Conservation (phyloP, 73 alveolate genomes). For the Paraurostyla sp. region DNA sequence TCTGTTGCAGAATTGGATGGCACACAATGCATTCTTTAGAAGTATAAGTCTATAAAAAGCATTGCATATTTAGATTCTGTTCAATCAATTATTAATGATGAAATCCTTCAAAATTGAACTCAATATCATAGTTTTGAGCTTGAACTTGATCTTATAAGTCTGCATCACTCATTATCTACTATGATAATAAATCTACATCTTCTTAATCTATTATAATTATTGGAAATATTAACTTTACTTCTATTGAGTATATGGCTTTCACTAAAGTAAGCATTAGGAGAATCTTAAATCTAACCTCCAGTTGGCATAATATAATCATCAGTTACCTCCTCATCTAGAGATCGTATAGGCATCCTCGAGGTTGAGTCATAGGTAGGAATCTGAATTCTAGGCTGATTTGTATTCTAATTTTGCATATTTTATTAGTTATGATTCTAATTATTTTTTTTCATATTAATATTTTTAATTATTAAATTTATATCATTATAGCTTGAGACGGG, state of each 20-base stretch:
- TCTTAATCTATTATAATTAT: too few species aligned
- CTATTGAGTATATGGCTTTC: neutral
- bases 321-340: neutral
- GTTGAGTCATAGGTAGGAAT: too few species aligned
- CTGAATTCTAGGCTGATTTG: too few species aligned
- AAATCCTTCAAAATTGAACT: constrained; percentile 47
- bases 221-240: too few species aligned
- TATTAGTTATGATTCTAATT: too few species aligned
- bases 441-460: too few species aligned
- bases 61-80: constrained; percentile 39
- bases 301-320: neutral
- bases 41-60: constrained; percentile 30
- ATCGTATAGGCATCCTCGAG: too few species aligned
- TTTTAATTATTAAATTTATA: too few species aligned
- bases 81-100: neutral
- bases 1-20: constrained; percentile 32
- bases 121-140: constrained; percentile 17
- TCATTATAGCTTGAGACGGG: too few species aligned
- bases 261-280: neutral
- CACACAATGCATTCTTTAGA: constrained; percentile 49
- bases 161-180: neutral
- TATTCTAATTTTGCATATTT: too few species aligned
- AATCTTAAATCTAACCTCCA: neutral
- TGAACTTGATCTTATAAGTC: neutral
- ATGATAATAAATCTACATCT: neutral